These are phyloP conservation scores for Exophiala dermatitidis DNA, from an alignment of 2,329 filamentous ascomycete species.

Conservation along the genomic window DNA sequence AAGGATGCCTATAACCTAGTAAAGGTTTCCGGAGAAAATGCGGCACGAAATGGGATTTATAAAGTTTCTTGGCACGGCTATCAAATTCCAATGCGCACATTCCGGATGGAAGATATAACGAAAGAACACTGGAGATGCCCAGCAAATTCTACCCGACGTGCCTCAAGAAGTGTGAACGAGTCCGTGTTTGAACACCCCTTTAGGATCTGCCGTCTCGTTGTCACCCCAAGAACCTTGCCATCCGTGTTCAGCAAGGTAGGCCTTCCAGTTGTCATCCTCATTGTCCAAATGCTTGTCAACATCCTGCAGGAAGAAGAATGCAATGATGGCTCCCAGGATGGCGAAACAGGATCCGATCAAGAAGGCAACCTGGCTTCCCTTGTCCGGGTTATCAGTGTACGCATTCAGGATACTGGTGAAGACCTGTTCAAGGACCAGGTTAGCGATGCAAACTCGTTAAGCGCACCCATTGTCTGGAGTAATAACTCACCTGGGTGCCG, in stretches of 20 bases:
- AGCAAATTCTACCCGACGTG: too few relatives aligned
- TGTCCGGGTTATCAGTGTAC: slow-evolving; percentile 34
- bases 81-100: too few relatives aligned
- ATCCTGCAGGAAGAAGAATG: slow-evolving; percentile 44
- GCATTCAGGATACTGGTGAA: slow-evolving; percentile 47
- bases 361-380: slow-evolving; percentile 46
- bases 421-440: slow-evolving; percentile 30
- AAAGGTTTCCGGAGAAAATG: too few relatives aligned
- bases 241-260: slow-evolving; percentile 11
- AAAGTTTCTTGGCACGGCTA: too few relatives aligned
- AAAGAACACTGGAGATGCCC: too few relatives aligned
- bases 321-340: slow-evolving; percentile 40
- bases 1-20: too few relatives aligned
- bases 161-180: neutral
- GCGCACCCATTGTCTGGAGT: slow-evolving; percentile 18
- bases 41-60: too few relatives aligned
- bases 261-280: neutral
- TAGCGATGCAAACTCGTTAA: neutral
- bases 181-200: neutral
- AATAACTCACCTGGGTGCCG: slow-evolving; percentile 41
- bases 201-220: neutral
- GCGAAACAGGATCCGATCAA: slow-evolving; percentile 47
- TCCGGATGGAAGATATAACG: too few relatives aligned
- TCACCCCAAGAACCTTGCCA: slow-evolving; percentile 2
- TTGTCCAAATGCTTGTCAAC: slow-evolving; percentile 9